phyloP scores from a whole-genome alignment of 1,284 basidiomycete genomes.

The Dichomitus squalens region DNA sequence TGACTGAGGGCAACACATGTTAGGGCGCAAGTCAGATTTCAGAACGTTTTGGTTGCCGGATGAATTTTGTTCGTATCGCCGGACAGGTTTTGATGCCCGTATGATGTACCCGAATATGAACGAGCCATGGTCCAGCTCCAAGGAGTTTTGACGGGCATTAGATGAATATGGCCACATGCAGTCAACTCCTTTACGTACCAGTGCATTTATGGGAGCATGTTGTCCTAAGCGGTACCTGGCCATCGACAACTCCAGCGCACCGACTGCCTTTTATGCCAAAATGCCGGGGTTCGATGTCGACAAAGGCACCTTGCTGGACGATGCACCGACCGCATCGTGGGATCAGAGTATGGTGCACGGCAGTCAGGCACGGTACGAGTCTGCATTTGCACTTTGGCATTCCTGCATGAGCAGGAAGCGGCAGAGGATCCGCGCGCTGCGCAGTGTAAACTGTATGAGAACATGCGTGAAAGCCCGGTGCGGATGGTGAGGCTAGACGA shows the following conservation, averaged over 20 bases:
- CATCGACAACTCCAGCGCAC: neutral
- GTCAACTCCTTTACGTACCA: neutral
- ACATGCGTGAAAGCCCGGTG: neutral
- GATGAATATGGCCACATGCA: neutral
- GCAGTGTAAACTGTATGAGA: neutral
- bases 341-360: neutral
- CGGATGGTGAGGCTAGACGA: too few species aligned
- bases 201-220: neutral
- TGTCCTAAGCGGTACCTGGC: neutral
- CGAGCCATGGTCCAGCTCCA: too few species aligned
- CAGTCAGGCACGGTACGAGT: neutral
- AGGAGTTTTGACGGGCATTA: too few species aligned
- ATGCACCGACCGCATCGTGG: neutral
- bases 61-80: neutral
- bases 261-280: neutral
- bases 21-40: neutral
- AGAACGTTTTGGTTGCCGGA: neutral
- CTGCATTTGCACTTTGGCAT: neutral
- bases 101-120: neutral
- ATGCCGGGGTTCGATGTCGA: neutral
- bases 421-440: neutral
- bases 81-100: conserved; percentile 1
- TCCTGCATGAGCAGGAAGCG: neutral
- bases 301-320: neutral
- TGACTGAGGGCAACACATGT: too few species aligned